These are phyloP conservation scores for Dacryopinax primogenitus DNA, from an alignment of 768 basidiomycete species.

Conservation along the genomic window DNA sequence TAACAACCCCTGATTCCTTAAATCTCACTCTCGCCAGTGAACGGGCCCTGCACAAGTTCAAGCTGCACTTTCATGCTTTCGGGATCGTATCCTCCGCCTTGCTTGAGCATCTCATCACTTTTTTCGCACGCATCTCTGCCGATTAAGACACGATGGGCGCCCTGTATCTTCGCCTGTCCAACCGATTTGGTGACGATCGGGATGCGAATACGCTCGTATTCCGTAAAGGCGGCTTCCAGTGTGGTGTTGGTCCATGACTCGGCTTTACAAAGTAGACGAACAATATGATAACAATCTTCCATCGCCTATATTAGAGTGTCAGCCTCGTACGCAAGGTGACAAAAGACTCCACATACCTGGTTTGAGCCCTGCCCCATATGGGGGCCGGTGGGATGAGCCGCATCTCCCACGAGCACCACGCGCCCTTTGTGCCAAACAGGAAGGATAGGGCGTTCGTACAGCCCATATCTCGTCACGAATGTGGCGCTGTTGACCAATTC, in stretches of 20 bases:
- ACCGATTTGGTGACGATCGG: slow-evolving; percentile 29
- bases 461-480: slow-evolving; percentile 29
- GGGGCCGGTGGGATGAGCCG: slow-evolving; percentile 37
- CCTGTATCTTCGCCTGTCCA: slow-evolving; percentile 26
- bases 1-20: too few relatives aligned
- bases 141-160: slow-evolving; percentile 27
- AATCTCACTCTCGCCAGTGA: not conserved
- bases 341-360: slow-evolving; percentile 24
- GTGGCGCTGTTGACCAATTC: slow-evolving; percentile 21
- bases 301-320: slow-evolving; percentile 17
- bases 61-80: not conserved
- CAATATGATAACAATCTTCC: slow-evolving; percentile 32
- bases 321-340: too few relatives aligned
- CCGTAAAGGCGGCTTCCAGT: slow-evolving; percentile 26
- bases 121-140: slow-evolving; percentile 25
- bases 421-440: slow-evolving; percentile 33
- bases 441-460: slow-evolving; percentile 36
- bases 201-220: slow-evolving; percentile 30
- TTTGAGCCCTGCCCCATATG: slow-evolving; percentile 39
- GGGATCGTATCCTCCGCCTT: not conserved
- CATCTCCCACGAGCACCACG: slow-evolving; percentile 35
- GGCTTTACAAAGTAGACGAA: slow-evolving; percentile 27
- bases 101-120: slow-evolving; percentile 24
- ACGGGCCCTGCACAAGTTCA: not conserved
- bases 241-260: slow-evolving; percentile 22